phyloP scores from a whole-genome alignment of 139 green algal genomes.

The Tetraselmis chui region DNA sequence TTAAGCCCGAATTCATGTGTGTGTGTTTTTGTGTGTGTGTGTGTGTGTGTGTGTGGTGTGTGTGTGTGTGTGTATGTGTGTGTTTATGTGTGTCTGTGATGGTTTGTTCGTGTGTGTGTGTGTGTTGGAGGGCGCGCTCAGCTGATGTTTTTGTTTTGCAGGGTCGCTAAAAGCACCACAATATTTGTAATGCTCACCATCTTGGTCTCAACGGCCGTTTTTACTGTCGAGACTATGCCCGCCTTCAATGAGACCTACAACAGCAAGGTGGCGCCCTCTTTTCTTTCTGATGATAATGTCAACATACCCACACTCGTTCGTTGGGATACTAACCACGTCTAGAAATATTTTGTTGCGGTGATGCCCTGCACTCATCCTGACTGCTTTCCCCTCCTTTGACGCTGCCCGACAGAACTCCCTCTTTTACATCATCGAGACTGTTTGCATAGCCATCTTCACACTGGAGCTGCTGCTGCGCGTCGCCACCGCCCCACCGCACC shows the following conservation, averaged over 20 bases:
- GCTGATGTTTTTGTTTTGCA: neutral
- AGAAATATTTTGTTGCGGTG: too few species aligned
- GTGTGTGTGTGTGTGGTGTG: too few species aligned
- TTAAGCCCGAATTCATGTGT: too few species aligned
- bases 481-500: neutral
- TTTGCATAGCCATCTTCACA: constrained; percentile 25
- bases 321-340: too few species aligned
- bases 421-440: constrained; percentile 18
- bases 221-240: constrained; percentile 21
- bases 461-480: constrained; percentile 15
- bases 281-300: too few species aligned
- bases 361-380: too few species aligned
- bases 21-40: too few species aligned
- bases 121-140: too few species aligned
- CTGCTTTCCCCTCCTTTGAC: too few species aligned
- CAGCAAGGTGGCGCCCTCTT: neutral
- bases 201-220: constrained; percentile 3
- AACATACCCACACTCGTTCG: neutral
- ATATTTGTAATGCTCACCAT: neutral
- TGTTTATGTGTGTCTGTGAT: too few species aligned
- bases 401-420: neutral
- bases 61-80: too few species aligned
- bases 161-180: neutral
- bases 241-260: constrained; percentile 5
- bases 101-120: too few species aligned